A percentile compares a stretch with the other conserved stretches of the same genome.
phyloP scores from a whole-genome alignment of 129 eudicot genomes.

The Saussurea involucrata region DNA sequence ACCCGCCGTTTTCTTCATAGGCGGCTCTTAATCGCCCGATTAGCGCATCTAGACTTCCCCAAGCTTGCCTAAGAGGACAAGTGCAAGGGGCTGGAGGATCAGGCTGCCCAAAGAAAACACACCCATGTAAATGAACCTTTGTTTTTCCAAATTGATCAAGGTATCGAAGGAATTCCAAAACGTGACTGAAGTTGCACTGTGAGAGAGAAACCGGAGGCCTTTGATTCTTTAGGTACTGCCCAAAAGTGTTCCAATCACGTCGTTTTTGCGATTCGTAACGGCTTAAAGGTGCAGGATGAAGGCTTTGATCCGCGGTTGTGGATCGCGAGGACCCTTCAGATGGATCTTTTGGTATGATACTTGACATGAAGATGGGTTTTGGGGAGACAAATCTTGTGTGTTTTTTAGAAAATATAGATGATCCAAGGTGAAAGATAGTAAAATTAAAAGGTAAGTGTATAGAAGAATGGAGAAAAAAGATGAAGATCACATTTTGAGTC shows the following conservation, averaged over 20 bases:
- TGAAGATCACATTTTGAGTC: slow-evolving; percentile 55
- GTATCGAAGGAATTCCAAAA: slow-evolving; percentile 73
- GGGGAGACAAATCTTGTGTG: background rate
- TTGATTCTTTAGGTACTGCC: slow-evolving; percentile 75
- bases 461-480: slow-evolving; percentile 38
- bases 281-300: slow-evolving; percentile 50
- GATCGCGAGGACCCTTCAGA: slow-evolving; percentile 45
- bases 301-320: slow-evolving; percentile 22
- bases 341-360: slow-evolving; percentile 29
- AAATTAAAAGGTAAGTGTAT: slow-evolving; percentile 22
- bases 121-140: slow-evolving; percentile 74
- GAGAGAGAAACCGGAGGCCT: slow-evolving; percentile 59
- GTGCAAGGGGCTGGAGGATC: slow-evolving; percentile 92
- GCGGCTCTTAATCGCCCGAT: slow-evolving; percentile 89
- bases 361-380: slow-evolving; percentile 27
- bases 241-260: slow-evolving; percentile 87
- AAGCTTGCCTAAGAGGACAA: slow-evolving; percentile 86
- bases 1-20: slow-evolving; percentile 77
- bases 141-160: slow-evolving; percentile 90
- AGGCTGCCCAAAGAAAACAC: slow-evolving; percentile 83
- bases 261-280: slow-evolving; percentile 84
- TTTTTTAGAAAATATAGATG: slow-evolving; percentile 5
- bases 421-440: slow-evolving; percentile 15
- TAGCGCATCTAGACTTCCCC: slow-evolving; percentile 87
- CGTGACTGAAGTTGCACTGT: slow-evolving; percentile 62